Conservation (phyloP, 2,329 filamentous ascomycete species). For the Aspergillus ochraceoroseus region DNA sequence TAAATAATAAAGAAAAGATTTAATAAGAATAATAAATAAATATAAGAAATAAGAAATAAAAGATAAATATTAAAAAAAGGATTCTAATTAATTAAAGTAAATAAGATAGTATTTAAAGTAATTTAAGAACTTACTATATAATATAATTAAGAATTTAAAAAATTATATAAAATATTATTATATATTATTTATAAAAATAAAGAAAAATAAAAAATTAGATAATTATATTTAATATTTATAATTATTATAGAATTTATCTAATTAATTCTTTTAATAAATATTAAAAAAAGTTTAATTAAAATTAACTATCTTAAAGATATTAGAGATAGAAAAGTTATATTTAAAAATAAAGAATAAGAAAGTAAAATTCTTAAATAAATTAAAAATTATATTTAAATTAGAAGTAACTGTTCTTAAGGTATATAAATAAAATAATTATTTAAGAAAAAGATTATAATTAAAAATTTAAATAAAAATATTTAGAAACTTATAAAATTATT, state of each 20-base stretch:
- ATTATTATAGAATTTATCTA: background rate
- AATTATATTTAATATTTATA: background rate
- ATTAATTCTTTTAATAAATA: constrained; percentile 1
- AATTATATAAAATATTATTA: background rate
- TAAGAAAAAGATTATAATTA: background rate
- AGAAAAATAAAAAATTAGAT: background rate
- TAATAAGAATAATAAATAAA: too few species aligned
- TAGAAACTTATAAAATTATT: background rate
- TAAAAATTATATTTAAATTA: background rate
- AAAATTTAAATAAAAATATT: background rate
- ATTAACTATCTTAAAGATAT: too few species aligned
- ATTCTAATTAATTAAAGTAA: too few species aligned
- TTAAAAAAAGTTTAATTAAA: background rate
- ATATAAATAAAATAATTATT: constrained; percentile 2
- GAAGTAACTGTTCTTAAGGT: too few species aligned
- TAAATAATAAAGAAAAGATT: too few species aligned
- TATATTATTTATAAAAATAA: background rate
- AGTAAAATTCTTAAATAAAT: background rate
- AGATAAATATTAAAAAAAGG: too few species aligned
- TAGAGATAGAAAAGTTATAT: background rate
- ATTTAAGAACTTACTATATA: too few species aligned
- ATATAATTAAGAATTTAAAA: too few species aligned
- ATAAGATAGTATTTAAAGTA: too few species aligned
- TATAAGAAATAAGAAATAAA: too few species aligned
- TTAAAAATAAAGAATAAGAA: background rate